phyloP scores from a whole-genome alignment of 176 grass and related monocot species.

The Saccharum officinarum region DNA sequence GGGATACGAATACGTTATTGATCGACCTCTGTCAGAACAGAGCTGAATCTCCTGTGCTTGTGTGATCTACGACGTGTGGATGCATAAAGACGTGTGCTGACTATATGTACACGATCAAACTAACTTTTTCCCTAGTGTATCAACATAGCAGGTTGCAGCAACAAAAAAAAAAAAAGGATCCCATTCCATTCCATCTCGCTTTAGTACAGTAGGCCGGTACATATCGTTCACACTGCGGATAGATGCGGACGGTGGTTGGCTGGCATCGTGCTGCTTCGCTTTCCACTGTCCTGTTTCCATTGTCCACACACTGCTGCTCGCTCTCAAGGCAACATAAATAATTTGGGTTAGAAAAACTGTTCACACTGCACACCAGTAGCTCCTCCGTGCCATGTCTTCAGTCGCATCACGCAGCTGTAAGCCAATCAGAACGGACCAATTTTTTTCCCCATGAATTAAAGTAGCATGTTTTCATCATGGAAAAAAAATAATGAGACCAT shows the following conservation, averaged over 20 bases:
- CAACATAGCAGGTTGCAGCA: not conserved
- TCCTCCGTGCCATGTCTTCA: not conserved
- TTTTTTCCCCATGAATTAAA: not conserved
- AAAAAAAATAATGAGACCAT: not conserved
- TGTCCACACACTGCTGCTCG: constrained; percentile 14
- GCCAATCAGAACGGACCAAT: not conserved
- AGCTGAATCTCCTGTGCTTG: no score
- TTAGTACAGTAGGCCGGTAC: not conserved
- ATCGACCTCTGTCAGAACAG: no score
- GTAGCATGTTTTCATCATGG: not conserved
- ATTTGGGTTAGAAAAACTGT: not conserved
- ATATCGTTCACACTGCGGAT: not conserved
- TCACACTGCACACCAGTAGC: not conserved
- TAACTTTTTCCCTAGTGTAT: no score
- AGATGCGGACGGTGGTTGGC: not conserved
- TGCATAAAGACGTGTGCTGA: not conserved
- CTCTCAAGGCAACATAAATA: not conserved
- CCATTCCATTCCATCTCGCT: not conserved
- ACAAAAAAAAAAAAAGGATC: not conserved
- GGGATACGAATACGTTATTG: no score
- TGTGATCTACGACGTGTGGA: not conserved
- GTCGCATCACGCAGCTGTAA: not conserved
- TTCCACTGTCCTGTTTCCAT: not conserved
- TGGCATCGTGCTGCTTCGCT: constrained; percentile 1
- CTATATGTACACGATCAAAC: not conserved